phyloP scores from a whole-genome alignment of 768 basidiomycete species.

The Russula earlei region DNA sequence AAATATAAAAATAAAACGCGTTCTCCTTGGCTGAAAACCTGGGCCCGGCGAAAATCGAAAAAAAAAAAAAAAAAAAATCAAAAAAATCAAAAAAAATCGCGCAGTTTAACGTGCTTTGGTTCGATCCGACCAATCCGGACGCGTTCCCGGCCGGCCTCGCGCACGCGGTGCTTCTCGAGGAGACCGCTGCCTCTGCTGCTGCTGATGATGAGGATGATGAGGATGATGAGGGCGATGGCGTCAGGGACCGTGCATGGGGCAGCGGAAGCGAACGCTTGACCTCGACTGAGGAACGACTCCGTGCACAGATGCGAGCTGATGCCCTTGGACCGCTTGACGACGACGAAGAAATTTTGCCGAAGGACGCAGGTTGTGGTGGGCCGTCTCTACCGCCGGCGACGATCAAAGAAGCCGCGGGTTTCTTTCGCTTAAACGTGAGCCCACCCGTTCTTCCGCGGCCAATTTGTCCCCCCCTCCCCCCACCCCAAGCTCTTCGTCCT shows the following conservation, averaged over 20 bases:
- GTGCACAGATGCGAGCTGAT: conserved; percentile 66
- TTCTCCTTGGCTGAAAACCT: not conserved
- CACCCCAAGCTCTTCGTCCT: not conserved
- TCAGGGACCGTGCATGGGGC: too few species aligned
- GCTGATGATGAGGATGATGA: conserved; percentile 22
- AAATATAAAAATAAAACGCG: too few species aligned
- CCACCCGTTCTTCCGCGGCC: not conserved
- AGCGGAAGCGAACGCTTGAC: too few species aligned
- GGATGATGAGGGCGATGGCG: too few species aligned
- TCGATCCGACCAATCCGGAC: conserved; percentile 55
- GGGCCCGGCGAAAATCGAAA: too few species aligned
- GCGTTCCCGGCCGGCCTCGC: conserved; percentile 59
- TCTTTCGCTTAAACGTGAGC: conserved; percentile 45
- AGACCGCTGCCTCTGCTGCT: conserved; percentile 18
- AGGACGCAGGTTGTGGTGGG: conserved; percentile 17
- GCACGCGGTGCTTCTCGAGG: conserved; percentile 47
- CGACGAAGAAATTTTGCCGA: conserved; percentile 26
- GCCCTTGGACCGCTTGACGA: conserved; percentile 47
- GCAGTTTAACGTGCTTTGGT: conserved; percentile 77
- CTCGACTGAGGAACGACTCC: conserved; percentile 40
- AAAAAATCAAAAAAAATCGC: too few species aligned
- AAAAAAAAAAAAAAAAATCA: too few species aligned
- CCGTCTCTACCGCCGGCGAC: conserved; percentile 42
- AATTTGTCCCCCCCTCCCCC: conserved; percentile 24
- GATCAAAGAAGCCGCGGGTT: conserved; percentile 62